Conservation (phyloP, 2,329 filamentous ascomycete genomes). For the Sclerotinia subarctica region DNA sequence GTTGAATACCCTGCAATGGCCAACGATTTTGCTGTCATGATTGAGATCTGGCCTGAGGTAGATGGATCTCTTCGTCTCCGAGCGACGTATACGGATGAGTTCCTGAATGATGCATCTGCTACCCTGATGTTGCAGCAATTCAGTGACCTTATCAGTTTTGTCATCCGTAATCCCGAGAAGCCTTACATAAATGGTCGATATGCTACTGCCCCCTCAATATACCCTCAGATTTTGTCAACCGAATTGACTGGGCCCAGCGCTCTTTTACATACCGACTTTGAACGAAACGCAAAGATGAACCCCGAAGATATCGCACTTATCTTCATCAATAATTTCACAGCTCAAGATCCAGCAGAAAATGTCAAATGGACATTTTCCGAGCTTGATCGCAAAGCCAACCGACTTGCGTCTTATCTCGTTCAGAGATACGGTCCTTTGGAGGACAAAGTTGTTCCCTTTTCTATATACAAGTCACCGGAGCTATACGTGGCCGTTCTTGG, state of each 20-base stretch:
- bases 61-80: constrained; percentile 2
- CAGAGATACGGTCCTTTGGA: constrained; percentile 10
- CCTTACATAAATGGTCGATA: neutral
- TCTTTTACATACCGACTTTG: constrained; percentile 5
- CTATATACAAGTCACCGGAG: constrained; percentile 32
- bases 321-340: neutral
- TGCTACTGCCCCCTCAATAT: neutral
- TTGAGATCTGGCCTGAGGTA: constrained; percentile 14
- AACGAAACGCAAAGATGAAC: constrained; percentile 5
- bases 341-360: neutral
- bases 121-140: constrained; percentile 14
- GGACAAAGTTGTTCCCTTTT: constrained; percentile 12
- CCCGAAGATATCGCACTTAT: neutral
- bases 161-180: neutral
- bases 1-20: constrained; percentile 14
- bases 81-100: constrained; percentile 13
- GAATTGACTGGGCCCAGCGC: neutral
- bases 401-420: constrained; percentile 8
- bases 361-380: constrained; percentile 11
- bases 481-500: constrained; percentile 38
- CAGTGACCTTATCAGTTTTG: constrained; percentile 9
- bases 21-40: constrained; percentile 13
- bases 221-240: neutral
- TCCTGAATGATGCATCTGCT: constrained; percentile 5
- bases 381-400: constrained; percentile 3